Evolutionary conservation across 306 rosid genomes (phyloP).

Genomic region (Lagenaria siceraria): DNA sequence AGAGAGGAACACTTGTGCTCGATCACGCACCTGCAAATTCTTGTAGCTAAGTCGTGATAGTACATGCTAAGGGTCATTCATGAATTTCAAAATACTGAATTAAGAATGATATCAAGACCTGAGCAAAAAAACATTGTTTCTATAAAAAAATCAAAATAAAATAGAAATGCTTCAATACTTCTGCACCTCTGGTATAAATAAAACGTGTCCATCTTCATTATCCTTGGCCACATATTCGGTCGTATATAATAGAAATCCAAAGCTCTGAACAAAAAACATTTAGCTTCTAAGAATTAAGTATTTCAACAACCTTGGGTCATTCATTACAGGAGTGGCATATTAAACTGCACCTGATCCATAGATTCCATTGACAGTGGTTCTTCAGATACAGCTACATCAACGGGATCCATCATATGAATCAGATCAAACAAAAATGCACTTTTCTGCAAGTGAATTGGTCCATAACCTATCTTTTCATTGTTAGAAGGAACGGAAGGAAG

Average conservation of each 20-base stretch:
- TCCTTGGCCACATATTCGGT: constrained; percentile 42
- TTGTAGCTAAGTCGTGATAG: background rate
- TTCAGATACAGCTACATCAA: constrained; percentile 40
- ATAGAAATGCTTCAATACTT: background rate
- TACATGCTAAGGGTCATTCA: background rate
- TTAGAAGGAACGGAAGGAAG: constrained; percentile 58
- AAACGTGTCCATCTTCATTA: constrained; percentile 22
- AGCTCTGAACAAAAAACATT: constrained; percentile 45
- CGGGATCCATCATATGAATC: constrained; percentile 30
- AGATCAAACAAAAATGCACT: constrained; percentile 39
- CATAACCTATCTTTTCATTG: constrained; percentile 51
- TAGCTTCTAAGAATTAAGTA: constrained; percentile 12
- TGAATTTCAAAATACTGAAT: background rate
- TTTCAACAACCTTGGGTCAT: constrained; percentile 8
- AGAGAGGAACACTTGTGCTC: constrained; percentile 76
- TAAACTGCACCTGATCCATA: constrained; percentile 55
- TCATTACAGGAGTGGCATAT: constrained; percentile 7
- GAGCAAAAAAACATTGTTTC: background rate
- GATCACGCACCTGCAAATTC: constrained; percentile 68
- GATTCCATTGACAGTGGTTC: constrained; percentile 74
- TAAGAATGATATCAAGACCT: background rate
- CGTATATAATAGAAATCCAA: constrained; percentile 62
- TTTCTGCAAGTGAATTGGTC: constrained; percentile 44
- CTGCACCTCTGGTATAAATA: constrained; percentile 55
- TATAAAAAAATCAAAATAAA: background rate